Evolutionary conservation across 441 rosid species (phyloP).

Genomic region (Croton laevigatus): DNA sequence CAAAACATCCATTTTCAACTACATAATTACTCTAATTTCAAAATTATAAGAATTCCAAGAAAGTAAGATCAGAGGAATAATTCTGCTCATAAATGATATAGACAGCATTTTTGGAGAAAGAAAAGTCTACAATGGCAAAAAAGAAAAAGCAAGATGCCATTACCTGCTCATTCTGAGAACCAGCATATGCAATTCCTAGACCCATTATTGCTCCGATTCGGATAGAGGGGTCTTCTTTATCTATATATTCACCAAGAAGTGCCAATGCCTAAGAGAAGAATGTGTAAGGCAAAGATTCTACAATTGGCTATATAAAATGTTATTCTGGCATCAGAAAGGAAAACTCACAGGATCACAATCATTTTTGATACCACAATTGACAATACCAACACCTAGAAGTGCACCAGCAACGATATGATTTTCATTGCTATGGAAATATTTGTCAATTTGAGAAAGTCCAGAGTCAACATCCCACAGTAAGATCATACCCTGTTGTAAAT

Average conservation of each 20-base stretch:
- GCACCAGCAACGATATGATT: slow-evolving; percentile 90
- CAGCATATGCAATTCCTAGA: slow-evolving; percentile 95
- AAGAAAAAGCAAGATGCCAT: slow-evolving; percentile 15
- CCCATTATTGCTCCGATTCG: slow-evolving; percentile 98
- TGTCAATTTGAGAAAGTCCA: slow-evolving; percentile 90
- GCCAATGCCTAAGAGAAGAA: slow-evolving; percentile 73
- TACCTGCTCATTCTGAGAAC: slow-evolving; percentile 84
- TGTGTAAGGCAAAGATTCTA: slow-evolving; percentile 16
- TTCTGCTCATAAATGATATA: background rate
- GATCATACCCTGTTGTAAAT: slow-evolving; percentile 77
- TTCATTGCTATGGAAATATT: slow-evolving; percentile 83
- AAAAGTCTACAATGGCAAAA: background rate
- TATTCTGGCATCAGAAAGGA: slow-evolving; percentile 3
- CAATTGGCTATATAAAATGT: background rate
- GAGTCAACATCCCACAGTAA: slow-evolving; percentile 89
- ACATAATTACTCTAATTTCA: background rate
- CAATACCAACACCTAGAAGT: slow-evolving; percentile 88
- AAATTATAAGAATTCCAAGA: background rate
- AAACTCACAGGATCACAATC: slow-evolving; percentile 93
- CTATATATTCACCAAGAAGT: slow-evolving; percentile 62
- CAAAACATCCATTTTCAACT: too few species aligned
- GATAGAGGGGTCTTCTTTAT: slow-evolving; percentile 72
- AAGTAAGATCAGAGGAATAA: background rate
- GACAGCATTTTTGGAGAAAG: background rate
- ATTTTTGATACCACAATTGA: slow-evolving; percentile 73